phyloP scores from a whole-genome alignment of 352 stramenopile species.

The Phytopythium sindhum region DNA sequence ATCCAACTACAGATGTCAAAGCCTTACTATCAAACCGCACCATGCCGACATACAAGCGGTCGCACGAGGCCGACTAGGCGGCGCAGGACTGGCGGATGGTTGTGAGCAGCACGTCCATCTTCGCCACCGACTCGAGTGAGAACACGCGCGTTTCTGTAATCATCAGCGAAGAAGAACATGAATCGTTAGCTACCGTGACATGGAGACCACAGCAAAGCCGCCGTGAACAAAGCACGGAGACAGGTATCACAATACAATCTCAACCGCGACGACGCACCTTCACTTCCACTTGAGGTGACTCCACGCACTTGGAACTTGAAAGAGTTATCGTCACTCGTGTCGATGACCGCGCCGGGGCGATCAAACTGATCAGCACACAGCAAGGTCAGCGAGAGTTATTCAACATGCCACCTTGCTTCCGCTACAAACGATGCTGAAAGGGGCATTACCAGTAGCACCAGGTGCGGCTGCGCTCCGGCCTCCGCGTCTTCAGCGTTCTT shows the following conservation, averaged over 20 bases:
- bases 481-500: constrained; percentile 76
- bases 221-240: background rate
- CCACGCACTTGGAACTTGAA: constrained; percentile 65
- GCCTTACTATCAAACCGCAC: background rate
- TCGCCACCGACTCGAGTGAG: constrained; percentile 48
- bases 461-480: constrained; percentile 34
- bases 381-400: constrained; percentile 4
- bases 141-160: constrained; percentile 65
- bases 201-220: background rate
- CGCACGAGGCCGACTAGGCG: background rate
- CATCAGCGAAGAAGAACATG: constrained; percentile 2
- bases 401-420: background rate
- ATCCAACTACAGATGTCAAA: background rate
- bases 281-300: constrained; percentile 33
- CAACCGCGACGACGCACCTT: constrained; percentile 37
- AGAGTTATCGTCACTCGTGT: constrained; percentile 58
- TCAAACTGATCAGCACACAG: constrained; percentile 52
- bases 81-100: constrained; percentile 45
- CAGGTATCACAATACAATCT: too few relatives aligned
- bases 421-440: background rate
- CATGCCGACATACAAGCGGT: background rate
- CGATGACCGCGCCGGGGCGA: constrained; percentile 45
- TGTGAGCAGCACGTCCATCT: constrained; percentile 44
- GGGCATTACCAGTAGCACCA: constrained; percentile 66
- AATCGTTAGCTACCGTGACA: background rate